Base-by-base conservation (phyloP, 129 eudicot species). In the Arctium minus region DNA sequence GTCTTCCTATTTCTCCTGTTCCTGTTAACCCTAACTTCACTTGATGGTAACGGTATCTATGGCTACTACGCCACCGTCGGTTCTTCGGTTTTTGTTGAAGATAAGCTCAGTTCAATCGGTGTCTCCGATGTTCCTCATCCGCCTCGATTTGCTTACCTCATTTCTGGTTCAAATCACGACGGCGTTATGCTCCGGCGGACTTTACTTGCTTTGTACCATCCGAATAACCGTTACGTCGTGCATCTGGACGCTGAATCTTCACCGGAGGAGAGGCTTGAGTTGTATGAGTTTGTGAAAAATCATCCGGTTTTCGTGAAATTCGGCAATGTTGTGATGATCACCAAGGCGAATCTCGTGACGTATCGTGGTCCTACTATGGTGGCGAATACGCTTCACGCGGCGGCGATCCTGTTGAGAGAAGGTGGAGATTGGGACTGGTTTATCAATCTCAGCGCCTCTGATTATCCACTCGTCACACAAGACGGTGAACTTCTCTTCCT, bases 311-410 rank as follows among this genome's bases (percentile, higher is more conserved):
- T 94, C 70, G 64, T 77, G 60, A 83, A 83, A 62, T 92, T 94
- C 56, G 85, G 84, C 62, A 94, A 94, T 86, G 98, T 94, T 4
- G 85, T 86, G 80, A 89, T 94, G 98, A 92, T 94, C 65, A 88
- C 87, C 6, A 94, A 92, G 87, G 94, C 98, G 7, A 94, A 94
- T 85, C 75, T 94, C 79, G 94, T 94, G 11, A 92, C 97, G 4
- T 94, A 94, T 82, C 90, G 96, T 9, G 98, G 98, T 1, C 97
- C 98, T 0, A 94, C 98, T 0, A 94, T 92, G 98, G 98, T 94
- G 56, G 89, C 98, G 17, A 94, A 94, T 77, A 93, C 97, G 56
- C 88, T 93, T 27, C 96, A 93, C 69, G 97, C 97, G 11, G 96
- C 97, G 37, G 93, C 97, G 33, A 91, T 93, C 40, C 76, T 91